Evolutionary conservation across 805 yeast species (phyloP), one percentile per base, ranked within the genome.

Genomic region (Kluyveromyces siamensis): DNA sequence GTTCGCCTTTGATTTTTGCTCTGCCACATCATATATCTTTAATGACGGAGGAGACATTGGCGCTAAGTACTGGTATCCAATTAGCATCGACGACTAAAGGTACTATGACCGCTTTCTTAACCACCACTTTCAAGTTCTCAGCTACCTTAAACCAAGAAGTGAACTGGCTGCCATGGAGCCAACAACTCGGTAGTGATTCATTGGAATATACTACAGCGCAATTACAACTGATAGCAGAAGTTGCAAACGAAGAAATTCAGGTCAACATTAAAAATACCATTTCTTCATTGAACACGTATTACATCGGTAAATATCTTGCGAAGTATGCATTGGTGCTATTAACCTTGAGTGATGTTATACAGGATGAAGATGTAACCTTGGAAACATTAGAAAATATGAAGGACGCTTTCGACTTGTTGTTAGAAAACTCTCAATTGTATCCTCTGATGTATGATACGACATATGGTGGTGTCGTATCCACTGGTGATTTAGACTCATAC

Each of bases 401-500:
- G 54, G 56, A 59, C 1, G 80, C 82, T 0, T 74, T 79, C 52
- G 63, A 59, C 9, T 52, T 56, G 4, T 72, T 75, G 60, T 56
- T 66, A 17, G 50, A 50, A 6, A 77, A 77, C 59, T 46, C 62
- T n/a, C 77, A 76, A 61, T 54, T 56, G 41, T 73, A 69, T 55
- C 81, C 82, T 40, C 67, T 80, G 36, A 68, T 73, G 56, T 78
- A 79, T 59, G 83, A 80, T 57, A 76, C 81, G 8, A 73, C 65
- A 50, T 79, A 67, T 57, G 72, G 73, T 41, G 84, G 84, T 49
- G 69, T 80, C 13, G 75, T 81, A n/a, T 74, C 83, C 1, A 67
- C 76, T 37, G 62, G 64, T 16, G 61, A 56, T 41, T 55, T 56
- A 53, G 76, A 75, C 9, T 64, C 73, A 19, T 73, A 74, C 47